These are phyloP conservation scores for Immersiporthe knoxdaviesiana DNA, from an alignment of 2,329 filamentous ascomycete species.

Conservation along the genomic window DNA sequence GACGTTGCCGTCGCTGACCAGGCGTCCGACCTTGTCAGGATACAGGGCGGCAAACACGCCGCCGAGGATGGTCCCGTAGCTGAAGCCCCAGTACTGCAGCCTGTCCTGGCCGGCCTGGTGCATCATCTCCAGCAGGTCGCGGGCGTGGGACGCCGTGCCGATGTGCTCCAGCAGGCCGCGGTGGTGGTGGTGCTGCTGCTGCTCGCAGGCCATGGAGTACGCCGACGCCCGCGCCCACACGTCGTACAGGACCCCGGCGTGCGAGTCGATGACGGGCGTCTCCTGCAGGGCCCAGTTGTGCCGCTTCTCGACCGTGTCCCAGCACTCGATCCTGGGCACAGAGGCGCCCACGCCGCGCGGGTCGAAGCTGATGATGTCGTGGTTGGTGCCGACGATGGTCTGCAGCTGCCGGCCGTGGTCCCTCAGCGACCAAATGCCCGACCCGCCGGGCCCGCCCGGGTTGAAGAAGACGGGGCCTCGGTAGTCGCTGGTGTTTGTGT, in stretches of 20 bases:
- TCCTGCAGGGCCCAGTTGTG: slow-evolving; percentile 49
- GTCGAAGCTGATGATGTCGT: slow-evolving; percentile 57
- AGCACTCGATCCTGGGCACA: slow-evolving; percentile 56
- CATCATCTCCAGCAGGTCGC: slow-evolving; percentile 54
- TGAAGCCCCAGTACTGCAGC: slow-evolving; percentile 58
- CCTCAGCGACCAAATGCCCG: slow-evolving; percentile 43
- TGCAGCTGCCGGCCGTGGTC: slow-evolving; percentile 44
- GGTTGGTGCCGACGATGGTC: slow-evolving; percentile 50
- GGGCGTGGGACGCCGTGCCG: slow-evolving; percentile 48
- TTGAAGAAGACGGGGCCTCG: slow-evolving; percentile 46
- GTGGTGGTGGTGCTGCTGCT: slow-evolving; percentile 39
- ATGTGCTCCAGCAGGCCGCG: slow-evolving; percentile 46
- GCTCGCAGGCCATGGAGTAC: slow-evolving; percentile 48
- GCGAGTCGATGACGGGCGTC: slow-evolving; percentile 50
- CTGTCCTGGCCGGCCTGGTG: slow-evolving; percentile 45
- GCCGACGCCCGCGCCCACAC: slow-evolving; percentile 48
- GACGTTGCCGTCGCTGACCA: slow-evolving; percentile 56
- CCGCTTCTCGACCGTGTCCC: slow-evolving; percentile 46
- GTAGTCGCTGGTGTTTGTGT: slow-evolving; percentile 32
- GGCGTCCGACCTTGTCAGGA: slow-evolving; percentile 52
- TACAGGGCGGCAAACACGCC: slow-evolving; percentile 56
- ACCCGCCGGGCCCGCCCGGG: slow-evolving; percentile 53
- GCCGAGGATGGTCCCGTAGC: slow-evolving; percentile 58
- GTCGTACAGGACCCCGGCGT: slow-evolving; percentile 50
- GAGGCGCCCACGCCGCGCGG: slow-evolving; percentile 56